Percentiles rank a stretch among this genome's conserved stretches.
Conservation (phyloP, 345 rosid species). For the Acer negundo region DNA sequence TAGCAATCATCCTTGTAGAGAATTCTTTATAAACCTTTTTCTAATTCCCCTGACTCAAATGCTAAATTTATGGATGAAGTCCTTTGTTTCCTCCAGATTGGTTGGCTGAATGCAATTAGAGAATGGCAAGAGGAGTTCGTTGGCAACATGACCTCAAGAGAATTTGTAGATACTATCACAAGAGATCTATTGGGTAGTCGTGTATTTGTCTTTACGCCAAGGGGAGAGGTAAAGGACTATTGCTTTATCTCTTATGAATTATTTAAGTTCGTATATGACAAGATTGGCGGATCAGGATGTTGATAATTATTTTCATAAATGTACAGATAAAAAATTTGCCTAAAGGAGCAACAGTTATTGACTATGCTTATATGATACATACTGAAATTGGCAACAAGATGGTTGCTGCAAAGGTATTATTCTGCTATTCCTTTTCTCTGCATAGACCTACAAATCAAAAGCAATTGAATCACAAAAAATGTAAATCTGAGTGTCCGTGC, state of each 20-base stretch:
- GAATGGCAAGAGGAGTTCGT: conserved; percentile 99
- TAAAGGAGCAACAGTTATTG: conserved; percentile 90
- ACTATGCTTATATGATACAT: conserved; percentile 97
- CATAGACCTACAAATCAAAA: conserved; percentile 8
- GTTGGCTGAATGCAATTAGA: conserved; percentile 98
- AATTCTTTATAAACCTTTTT: conserved; percentile 14
- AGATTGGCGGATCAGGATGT: conserved; percentile 8
- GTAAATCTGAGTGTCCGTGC: background rate
- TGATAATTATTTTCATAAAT: conserved; percentile 22
- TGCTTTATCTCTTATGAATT: conserved; percentile 10
- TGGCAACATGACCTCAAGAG: conserved; percentile 99
- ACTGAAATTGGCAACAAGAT: conserved; percentile 97
- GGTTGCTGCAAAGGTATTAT: conserved; percentile 92
- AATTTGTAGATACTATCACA: conserved; percentile 93
- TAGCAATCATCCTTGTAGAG: conserved; percentile 18
- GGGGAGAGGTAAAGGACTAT: conserved; percentile 65
- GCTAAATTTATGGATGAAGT: conserved; percentile 33
- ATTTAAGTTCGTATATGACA: conserved; percentile 7
- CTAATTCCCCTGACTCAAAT: conserved; percentile 26
- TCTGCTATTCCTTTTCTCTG: conserved; percentile 7
- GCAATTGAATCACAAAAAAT: background rate
- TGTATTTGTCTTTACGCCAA: conserved; percentile 88
- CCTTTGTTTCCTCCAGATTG: conserved; percentile 54
- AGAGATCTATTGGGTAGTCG: conserved; percentile 94
- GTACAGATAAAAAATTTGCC: conserved; percentile 91